Evolutionary conservation across 768 basidiomycete genomes (phyloP).

Genomic region (Mrakia blollopis): DNA sequence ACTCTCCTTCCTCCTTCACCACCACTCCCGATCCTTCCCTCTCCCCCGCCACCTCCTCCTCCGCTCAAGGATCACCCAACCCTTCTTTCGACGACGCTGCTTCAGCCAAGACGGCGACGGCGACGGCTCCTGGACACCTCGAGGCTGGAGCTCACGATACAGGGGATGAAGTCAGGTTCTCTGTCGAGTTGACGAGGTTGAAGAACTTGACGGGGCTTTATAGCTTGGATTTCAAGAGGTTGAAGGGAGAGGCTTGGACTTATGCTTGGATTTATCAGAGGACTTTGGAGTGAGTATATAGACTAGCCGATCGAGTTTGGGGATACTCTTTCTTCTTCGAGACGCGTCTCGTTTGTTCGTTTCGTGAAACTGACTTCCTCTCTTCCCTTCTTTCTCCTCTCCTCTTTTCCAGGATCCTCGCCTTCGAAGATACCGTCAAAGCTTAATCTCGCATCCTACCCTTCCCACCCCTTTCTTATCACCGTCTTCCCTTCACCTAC

Average conservation of each 20-base stretch:
- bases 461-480: too few relatives aligned
- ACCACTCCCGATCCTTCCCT: slow-evolving; percentile 20
- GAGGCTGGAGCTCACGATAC: slow-evolving; percentile 51
- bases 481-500: too few relatives aligned
- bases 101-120: not conserved
- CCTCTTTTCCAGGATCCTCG: not conserved
- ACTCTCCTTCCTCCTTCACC: slow-evolving; percentile 42
- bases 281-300: slow-evolving; percentile 28
- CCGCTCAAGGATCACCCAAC: slow-evolving; percentile 8
- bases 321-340: not conserved
- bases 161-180: slow-evolving; percentile 95
- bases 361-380: not conserved
- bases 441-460: not conserved
- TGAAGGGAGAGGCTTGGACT: slow-evolving; percentile 59
- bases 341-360: too few relatives aligned
- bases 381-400: not conserved
- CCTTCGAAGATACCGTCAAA: slow-evolving; percentile 1
- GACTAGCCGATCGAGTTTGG: not conserved
- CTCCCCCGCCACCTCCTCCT: slow-evolving; percentile 14
- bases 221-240: slow-evolving; percentile 81
- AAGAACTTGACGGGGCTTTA: slow-evolving; percentile 85
- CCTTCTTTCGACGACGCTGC: not conserved
- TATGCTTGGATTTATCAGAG: slow-evolving; percentile 30
- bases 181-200: slow-evolving; percentile 84
- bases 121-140: not conserved